Evolutionary conservation across 1,284 basidiomycete species (phyloP).

Genomic region (Boletus mariae): DNA sequence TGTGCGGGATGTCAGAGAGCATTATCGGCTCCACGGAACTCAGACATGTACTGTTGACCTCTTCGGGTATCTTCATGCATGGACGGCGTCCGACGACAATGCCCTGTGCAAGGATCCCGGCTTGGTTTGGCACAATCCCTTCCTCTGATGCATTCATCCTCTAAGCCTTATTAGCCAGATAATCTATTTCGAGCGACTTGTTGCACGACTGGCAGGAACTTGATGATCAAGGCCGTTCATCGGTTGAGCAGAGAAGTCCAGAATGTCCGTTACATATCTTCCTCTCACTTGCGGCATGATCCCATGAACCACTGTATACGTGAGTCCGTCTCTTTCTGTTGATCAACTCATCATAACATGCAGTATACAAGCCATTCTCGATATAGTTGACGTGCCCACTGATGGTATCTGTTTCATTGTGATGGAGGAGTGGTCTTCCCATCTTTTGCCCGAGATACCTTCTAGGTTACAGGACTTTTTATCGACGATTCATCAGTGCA

Average conservation of each 20-base stretch:
- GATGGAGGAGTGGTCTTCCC: slow-evolving; percentile 75
- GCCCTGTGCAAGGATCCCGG: slow-evolving; percentile 67
- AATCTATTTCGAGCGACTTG: slow-evolving; percentile 65
- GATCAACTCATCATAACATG: slow-evolving; percentile 2
- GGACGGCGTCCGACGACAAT: slow-evolving; percentile 44
- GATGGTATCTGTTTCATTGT: slow-evolving; percentile 63
- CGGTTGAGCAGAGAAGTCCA: slow-evolving; percentile 58
- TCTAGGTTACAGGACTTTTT: slow-evolving; percentile 53
- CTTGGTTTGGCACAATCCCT: slow-evolving; percentile 43
- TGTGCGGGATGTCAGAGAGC: slow-evolving; percentile 52
- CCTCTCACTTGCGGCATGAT: slow-evolving; percentile 48
- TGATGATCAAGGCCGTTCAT: slow-evolving; percentile 68
- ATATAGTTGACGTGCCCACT: slow-evolving; percentile 51
- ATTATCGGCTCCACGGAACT: slow-evolving; percentile 20
- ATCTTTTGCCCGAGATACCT: slow-evolving; percentile 50
- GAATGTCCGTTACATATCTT: slow-evolving; percentile 52
- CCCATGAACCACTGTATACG: slow-evolving; percentile 74
- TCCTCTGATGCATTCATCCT: neutral
- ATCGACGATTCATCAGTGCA: slow-evolving; percentile 56
- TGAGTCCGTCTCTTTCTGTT: slow-evolving; percentile 34
- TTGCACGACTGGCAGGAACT: slow-evolving; percentile 44
- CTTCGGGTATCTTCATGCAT: slow-evolving; percentile 37
- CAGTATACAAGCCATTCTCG: slow-evolving; percentile 51
- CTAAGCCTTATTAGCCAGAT: slow-evolving; percentile 48
- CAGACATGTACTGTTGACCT: slow-evolving; percentile 20